Conservation (phyloP, 306 rosid genomes). For the Trifolium pratense region DNA sequence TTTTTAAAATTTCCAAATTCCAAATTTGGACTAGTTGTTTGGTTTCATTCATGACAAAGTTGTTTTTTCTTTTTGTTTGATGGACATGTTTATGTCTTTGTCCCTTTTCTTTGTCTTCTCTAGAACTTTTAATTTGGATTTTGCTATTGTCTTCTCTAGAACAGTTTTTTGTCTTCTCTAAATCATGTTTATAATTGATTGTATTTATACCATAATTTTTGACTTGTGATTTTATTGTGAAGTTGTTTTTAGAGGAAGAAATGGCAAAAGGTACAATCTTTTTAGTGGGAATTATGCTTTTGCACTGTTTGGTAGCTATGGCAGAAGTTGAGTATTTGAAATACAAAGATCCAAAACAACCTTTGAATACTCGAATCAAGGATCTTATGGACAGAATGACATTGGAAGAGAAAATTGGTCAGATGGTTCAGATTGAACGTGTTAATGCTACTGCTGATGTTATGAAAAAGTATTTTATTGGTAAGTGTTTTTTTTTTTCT, state of each 20-base stretch:
- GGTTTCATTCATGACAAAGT: neutral
- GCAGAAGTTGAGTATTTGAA: slow-evolving; percentile 37
- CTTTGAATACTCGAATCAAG: slow-evolving; percentile 39
- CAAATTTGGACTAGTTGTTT: neutral
- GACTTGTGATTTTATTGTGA: slow-evolving; percentile 1
- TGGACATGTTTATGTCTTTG: neutral
- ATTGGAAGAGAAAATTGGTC: slow-evolving; percentile 49
- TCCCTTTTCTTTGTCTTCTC: neutral
- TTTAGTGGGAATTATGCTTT: slow-evolving; percentile 31
- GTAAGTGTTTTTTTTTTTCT: slow-evolving; percentile 29
- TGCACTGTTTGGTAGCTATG: slow-evolving; percentile 23
- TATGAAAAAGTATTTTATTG: slow-evolving; percentile 43
- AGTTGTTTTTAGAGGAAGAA: slow-evolving; percentile 35
- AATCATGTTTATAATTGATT: too few species aligned
- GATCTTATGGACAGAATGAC: slow-evolving; percentile 44
- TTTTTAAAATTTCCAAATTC: neutral
- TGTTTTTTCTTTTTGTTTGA: neutral
- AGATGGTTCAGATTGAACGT: slow-evolving; percentile 50
- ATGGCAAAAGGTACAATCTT: slow-evolving; percentile 37
- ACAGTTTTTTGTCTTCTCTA: neutral
- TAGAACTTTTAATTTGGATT: neutral
- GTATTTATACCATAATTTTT: neutral
- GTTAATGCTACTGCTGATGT: slow-evolving; percentile 42
- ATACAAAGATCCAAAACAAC: slow-evolving; percentile 49
- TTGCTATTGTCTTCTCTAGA: neutral